Evolutionary conservation across 1,139 yeast genomes (phyloP).

Genomic region (Diutina sp.): DNA sequence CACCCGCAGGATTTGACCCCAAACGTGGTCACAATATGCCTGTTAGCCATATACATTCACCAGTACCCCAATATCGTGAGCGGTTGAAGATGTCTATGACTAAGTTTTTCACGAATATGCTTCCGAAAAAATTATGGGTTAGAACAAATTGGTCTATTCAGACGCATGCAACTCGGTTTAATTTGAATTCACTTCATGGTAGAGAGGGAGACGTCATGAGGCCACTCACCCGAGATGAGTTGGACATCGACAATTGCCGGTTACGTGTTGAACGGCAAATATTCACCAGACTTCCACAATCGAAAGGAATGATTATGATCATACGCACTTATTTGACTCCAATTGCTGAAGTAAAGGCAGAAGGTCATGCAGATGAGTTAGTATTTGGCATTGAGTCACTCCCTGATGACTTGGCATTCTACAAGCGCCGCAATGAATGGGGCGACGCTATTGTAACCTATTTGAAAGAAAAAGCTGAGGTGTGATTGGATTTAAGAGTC

Average conservation of each 20-base stretch:
- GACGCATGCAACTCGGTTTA: constrained; percentile 17
- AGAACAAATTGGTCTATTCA: constrained; percentile 32
- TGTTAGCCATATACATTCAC: constrained; percentile 24
- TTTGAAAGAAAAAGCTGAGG: constrained; percentile 9
- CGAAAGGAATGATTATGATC: constrained; percentile 27
- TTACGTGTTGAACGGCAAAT: constrained; percentile 30
- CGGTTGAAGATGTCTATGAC: constrained; percentile 24
- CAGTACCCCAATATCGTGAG: constrained; percentile 27
- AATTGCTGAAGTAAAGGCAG: constrained; percentile 18
- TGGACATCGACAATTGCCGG: constrained; percentile 25
- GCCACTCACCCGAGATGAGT: constrained; percentile 13
- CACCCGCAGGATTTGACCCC: constrained; percentile 34
- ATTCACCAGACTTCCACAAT: constrained; percentile 24
- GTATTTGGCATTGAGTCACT: constrained; percentile 45
- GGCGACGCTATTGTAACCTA: constrained; percentile 47
- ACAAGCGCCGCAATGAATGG: constrained; percentile 52
- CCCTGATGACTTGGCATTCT: constrained; percentile 44
- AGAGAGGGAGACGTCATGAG: constrained; percentile 17
- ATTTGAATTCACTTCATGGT: constrained; percentile 20
- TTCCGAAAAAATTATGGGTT: constrained; percentile 26
- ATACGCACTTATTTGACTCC: constrained; percentile 31
- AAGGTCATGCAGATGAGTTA: constrained; percentile 30
- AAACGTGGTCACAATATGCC: constrained; percentile 19
- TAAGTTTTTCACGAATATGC: constrained; percentile 23
- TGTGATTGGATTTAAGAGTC: too few relatives aligned